These are phyloP conservation scores for Xylariales sp. DNA, from an alignment of 2,329 filamentous ascomycete genomes.

Conservation along the genomic window DNA sequence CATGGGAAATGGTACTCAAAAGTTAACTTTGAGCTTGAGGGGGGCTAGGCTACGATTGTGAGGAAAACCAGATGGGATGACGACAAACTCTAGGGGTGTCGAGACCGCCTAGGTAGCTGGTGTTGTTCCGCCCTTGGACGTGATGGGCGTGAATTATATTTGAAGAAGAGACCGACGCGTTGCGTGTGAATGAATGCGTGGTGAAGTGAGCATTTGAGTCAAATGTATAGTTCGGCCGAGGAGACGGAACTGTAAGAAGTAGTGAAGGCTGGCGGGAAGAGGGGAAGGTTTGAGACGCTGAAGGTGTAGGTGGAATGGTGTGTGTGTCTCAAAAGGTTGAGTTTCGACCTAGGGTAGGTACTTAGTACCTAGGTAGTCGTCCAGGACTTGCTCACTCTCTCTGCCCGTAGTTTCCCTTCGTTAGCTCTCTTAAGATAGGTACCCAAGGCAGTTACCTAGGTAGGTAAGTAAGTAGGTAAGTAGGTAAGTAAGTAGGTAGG, in stretches of 20 bases:
- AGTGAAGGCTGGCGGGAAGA: neutral
- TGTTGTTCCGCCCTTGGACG: neutral
- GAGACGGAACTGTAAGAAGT: neutral
- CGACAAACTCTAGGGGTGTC: neutral
- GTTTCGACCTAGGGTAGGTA: neutral
- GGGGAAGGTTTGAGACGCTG: conserved; percentile 1
- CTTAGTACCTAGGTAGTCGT: neutral
- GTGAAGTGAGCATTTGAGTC: neutral
- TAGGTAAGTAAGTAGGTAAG: too few relatives aligned
- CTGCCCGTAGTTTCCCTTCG: too few relatives aligned
- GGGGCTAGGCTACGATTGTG: neutral
- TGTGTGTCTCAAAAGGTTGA: conserved; percentile 5
- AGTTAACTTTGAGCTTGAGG: neutral
- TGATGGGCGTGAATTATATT: neutral
- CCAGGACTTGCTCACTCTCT: too few relatives aligned
- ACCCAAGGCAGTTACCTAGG: too few relatives aligned
- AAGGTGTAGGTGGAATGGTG: conserved; percentile 9
- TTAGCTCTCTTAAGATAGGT: too few relatives aligned
- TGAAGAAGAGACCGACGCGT: neutral
- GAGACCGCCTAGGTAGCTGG: neutral
- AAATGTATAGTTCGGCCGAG: neutral
- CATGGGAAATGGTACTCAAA: conserved; percentile 23
- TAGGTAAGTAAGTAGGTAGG: neutral
- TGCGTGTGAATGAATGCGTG: neutral
- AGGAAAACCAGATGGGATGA: neutral